Evolutionary conservation across 495 filamentous ascomycete species (phyloP), one percentile per base, ranked within the genome.

Genomic region (Jackrogersella minutella): DNA sequence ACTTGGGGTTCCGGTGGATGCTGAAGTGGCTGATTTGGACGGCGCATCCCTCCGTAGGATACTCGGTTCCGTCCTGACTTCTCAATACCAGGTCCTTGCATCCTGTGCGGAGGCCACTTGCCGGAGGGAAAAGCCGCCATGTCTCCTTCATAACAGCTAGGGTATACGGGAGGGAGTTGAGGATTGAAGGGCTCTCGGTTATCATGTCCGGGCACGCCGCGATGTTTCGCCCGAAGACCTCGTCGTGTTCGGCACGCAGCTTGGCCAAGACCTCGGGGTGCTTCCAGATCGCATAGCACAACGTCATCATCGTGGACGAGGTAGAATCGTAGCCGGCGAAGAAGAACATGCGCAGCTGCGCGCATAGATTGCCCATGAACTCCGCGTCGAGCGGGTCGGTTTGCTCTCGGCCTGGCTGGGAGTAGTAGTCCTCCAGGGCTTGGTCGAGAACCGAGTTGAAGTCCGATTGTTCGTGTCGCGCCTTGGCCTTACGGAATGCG

Each of bases 81-180:
- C 78, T 52, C 5, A 59, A 62, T 9, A 77, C 68, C 0, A 76
- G 71, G 4, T 77, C 77, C 14, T 75, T 46, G 8, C 71, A 72
- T 17, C 59, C 72, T 9, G 73, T 72, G 1, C 77, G 73, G 21
- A 71, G 67, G 6, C 59, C 73, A 3, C 34, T 56, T 0, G 78
- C 75, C 2, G 76, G 68, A 6, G 79, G 75, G 53, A 77, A 80
- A 0, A 85, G 64, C 1, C 82, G 76, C 28, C 84, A 63, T 3
- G 78, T 67, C 58, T 86, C 84, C 53, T 84, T 84, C 47, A 86
- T 78, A 0, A 84, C 77, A 3, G 81, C 84, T 1, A 69, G 44
- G 2, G 82, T 83, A 58, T 80, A 84, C 3, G 79, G 74, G 5
- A 81, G 71, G 1, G 74, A 58, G 49, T 82, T 80, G 34, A 84